A percentile compares a stretch with the other conserved stretches of the same genome.
Evolutionary conservation across 768 basidiomycete species (phyloP).

Genomic region (Phallus indusiatus): DNA sequence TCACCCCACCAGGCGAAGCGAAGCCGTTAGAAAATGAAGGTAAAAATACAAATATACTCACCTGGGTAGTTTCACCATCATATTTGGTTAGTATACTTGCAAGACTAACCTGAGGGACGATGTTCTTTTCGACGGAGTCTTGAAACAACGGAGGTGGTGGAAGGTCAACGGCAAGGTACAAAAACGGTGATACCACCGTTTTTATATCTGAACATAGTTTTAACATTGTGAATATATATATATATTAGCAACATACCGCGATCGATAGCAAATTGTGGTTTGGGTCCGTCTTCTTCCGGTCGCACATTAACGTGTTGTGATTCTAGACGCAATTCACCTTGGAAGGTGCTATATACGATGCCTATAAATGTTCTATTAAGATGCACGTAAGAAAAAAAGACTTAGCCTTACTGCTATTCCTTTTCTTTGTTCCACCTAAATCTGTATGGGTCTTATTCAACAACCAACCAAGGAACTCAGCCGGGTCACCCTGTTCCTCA

Average conservation of each 20-base stretch:
- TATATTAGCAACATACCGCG: constrained; percentile 50
- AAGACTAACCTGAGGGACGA: constrained; percentile 95
- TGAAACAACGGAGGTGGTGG: constrained; percentile 98
- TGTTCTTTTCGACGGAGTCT: constrained; percentile 93
- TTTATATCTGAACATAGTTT: constrained; percentile 59
- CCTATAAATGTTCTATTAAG: constrained; percentile 34
- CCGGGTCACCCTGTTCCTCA: constrained; percentile 91
- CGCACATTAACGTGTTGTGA: constrained; percentile 89
- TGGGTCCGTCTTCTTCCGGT: constrained; percentile 67
- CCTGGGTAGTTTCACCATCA: constrained; percentile 86
- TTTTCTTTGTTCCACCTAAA: constrained; percentile 88
- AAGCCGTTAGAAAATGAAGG: not conserved
- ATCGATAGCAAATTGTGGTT: constrained; percentile 89
- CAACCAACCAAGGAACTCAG: constrained; percentile 93
- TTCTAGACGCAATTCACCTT: constrained; percentile 87
- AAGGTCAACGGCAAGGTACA: constrained; percentile 92
- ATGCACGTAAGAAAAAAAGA: constrained; percentile 14
- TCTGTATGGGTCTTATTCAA: constrained; percentile 90
- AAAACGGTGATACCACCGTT: constrained; percentile 76
- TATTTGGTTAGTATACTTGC: constrained; percentile 88
- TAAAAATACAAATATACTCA: constrained; percentile 21
- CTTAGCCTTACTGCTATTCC: constrained; percentile 66
- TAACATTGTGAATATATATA: not conserved
- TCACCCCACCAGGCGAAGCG: not conserved
- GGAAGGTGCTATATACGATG: constrained; percentile 88